These are phyloP conservation scores for Didymella pinodella DNA, from an alignment of 2,329 filamentous ascomycete genomes.

Conservation along the genomic window DNA sequence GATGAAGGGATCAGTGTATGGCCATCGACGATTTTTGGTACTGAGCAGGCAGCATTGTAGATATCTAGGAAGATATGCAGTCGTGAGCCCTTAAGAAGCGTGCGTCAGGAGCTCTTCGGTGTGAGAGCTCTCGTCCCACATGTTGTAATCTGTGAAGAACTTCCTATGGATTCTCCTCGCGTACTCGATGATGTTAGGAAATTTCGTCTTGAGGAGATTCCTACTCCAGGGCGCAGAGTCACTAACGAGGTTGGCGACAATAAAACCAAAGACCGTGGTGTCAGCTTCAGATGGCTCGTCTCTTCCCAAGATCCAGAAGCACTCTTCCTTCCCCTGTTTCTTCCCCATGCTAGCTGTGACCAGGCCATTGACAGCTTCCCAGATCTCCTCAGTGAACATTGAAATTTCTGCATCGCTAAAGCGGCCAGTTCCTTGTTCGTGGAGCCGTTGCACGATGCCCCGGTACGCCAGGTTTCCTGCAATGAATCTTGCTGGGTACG, in stretches of 20 bases:
- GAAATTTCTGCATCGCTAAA: conserved; percentile 61
- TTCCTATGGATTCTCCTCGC: conserved; percentile 62
- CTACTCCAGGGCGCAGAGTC: conserved; percentile 60
- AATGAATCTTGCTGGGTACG: conserved; percentile 61
- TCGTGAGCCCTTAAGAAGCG: background rate
- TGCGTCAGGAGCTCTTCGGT: background rate
- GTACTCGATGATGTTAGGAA: conserved; percentile 64
- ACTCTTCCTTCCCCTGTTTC: conserved; percentile 33
- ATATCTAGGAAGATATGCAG: background rate
- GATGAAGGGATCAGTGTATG: background rate
- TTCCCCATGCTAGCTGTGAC: conserved; percentile 52
- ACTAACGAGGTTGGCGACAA: conserved; percentile 61
- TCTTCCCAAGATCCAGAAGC: conserved; percentile 67
- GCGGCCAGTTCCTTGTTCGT: conserved; percentile 65
- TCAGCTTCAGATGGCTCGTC: conserved; percentile 65
- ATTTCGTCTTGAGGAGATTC: conserved; percentile 54
- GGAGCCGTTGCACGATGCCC: conserved; percentile 53
- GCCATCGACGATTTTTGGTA: background rate
- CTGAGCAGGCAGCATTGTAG: background rate
- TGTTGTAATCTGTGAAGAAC: conserved; percentile 67
- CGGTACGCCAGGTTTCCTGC: conserved; percentile 62
- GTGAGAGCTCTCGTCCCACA: conserved; percentile 36
- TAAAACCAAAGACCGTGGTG: conserved; percentile 65
- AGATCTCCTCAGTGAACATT: conserved; percentile 59
- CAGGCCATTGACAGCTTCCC: conserved; percentile 60